Percentiles rank a stretch among this genome's conserved stretches.
Conservation (phyloP, 371 early-diverging fungal genomes). For the Rhizopus microsporus region DNA sequence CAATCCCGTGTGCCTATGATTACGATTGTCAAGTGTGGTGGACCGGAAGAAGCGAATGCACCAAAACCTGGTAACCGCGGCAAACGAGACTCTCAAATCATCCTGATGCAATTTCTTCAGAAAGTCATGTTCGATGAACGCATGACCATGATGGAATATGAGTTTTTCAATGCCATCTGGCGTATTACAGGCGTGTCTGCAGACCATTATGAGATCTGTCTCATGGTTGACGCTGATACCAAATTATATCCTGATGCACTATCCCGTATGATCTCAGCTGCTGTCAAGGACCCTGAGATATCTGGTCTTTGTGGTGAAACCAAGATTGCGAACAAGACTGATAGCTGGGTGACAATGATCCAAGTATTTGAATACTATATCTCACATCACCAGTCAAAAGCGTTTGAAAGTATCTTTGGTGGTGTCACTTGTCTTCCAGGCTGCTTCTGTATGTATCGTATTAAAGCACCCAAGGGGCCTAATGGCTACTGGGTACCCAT, state of each 20-base stretch:
- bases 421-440: constrained; percentile 97
- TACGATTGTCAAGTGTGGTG: constrained; percentile 59
- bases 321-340: constrained; percentile 83
- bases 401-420: constrained; percentile 96
- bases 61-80: constrained; percentile 94
- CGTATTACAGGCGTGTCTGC: constrained; percentile 79
- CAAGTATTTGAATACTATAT: constrained; percentile 66
- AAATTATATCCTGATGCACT: constrained; percentile 79
- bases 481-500: constrained; percentile 73
- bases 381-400: constrained; percentile 90
- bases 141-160: constrained; percentile 94
- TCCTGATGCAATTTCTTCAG: constrained; percentile 96
- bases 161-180: constrained; percentile 90
- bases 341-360: constrained; percentile 88
- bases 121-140: constrained; percentile 94
- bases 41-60: constrained; percentile 5
- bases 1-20: constrained; percentile 81
- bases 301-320: constrained; percentile 88
- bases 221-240: constrained; percentile 99
- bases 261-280: constrained; percentile 71
- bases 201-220: constrained; percentile 81
- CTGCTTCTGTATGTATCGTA: constrained; percentile 94
- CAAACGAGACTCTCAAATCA: constrained; percentile 98
- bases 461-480: constrained; percentile 79
- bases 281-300: constrained; percentile 74